Evolutionary conservation across 352 stramenopile genomes (phyloP).

Genomic region (Phytophthora chlamydospora): DNA sequence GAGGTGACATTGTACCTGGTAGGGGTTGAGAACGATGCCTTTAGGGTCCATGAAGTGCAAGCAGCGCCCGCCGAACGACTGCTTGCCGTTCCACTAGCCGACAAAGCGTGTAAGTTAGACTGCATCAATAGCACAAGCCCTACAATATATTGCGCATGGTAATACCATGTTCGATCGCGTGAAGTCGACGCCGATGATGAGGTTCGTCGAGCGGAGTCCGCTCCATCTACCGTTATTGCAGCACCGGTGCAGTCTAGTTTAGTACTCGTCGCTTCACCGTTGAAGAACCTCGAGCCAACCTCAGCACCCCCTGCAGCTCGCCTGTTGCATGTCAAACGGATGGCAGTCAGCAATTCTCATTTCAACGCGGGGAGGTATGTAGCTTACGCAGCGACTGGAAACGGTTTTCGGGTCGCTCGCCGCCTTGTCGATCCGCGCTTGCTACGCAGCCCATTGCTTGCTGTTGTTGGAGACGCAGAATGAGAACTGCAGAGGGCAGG

Average conservation of each 20-base stretch:
- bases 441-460: constrained; percentile 40
- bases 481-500: constrained; percentile 15
- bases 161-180: constrained; percentile 77
- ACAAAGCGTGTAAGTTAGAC: constrained; percentile 4
- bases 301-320: constrained; percentile 68
- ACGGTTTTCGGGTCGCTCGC: not conserved
- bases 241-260: not conserved
- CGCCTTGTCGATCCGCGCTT: constrained; percentile 18
- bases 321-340: constrained; percentile 35
- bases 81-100: constrained; percentile 67
- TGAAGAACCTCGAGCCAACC: constrained; percentile 26
- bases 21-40: constrained; percentile 58
- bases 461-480: constrained; percentile 2
- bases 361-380: not conserved
- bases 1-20: constrained; percentile 49
- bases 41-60: constrained; percentile 76
- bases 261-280: not conserved
- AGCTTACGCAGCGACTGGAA: constrained; percentile 15
- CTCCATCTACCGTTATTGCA: constrained; percentile 34
- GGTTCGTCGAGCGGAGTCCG: constrained; percentile 67
- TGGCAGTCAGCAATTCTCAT: constrained; percentile 7
- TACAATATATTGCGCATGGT: not conserved
- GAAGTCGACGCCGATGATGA: constrained; percentile 81
- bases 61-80: constrained; percentile 63
- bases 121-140: not conserved